These are phyloP conservation scores for Diplodia seriata DNA, from an alignment of 2,329 filamentous ascomycete genomes.

Conservation along the genomic window DNA sequence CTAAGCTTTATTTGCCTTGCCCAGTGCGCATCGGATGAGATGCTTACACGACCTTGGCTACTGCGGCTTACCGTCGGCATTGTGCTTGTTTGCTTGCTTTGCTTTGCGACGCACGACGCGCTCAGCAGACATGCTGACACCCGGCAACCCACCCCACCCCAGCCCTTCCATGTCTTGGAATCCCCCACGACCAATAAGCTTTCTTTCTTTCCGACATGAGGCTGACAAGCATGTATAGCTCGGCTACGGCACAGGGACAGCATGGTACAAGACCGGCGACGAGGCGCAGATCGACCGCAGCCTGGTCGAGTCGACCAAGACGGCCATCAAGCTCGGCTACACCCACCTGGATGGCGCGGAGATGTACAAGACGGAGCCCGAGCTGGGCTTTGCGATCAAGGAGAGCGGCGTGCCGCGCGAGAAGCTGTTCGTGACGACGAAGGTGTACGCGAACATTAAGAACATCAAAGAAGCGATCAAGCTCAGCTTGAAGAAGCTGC, in stretches of 20 bases:
- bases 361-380: constrained; percentile 60
- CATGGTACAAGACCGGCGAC: constrained; percentile 63
- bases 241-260: constrained; percentile 75
- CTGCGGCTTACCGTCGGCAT: neutral
- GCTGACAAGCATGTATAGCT: constrained; percentile 54
- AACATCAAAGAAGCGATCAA: constrained; percentile 65
- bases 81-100: neutral
- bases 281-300: constrained; percentile 63
- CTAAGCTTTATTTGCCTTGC: no score
- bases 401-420: constrained; percentile 53
- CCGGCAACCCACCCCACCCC: no score
- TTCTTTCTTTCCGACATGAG: neutral
- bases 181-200: no score
- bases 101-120: no score
- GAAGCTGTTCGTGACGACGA: constrained; percentile 62
- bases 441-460: constrained; percentile 59
- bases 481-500: constrained; percentile 64
- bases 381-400: constrained; percentile 57
- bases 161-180: no score
- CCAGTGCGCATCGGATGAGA: neutral
- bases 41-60: constrained; percentile 4
- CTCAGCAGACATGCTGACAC: constrained; percentile 1
- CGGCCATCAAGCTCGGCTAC: constrained; percentile 73
- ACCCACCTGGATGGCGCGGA: constrained; percentile 78
- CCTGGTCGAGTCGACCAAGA: constrained; percentile 63